Conservation (phyloP, 768 basidiomycete species). For the Thelephora ganbajun region DNA sequence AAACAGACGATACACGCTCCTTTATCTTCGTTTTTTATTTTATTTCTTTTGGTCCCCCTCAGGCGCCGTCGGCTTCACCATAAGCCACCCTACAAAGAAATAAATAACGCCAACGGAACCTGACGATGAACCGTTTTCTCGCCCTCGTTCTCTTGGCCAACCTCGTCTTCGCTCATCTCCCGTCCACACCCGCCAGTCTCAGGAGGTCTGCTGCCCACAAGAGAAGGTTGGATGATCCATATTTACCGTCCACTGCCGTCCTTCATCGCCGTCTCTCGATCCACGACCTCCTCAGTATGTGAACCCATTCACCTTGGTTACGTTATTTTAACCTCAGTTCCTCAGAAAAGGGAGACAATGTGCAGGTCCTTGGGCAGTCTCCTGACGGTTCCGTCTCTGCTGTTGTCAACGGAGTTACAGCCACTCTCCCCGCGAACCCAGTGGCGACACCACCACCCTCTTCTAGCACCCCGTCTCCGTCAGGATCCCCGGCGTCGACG, state of each 20-base stretch:
- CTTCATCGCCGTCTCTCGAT: neutral
- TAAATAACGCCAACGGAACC: too few relatives aligned
- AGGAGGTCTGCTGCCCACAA: neutral
- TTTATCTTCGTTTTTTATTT: too few relatives aligned
- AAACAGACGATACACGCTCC: too few relatives aligned
- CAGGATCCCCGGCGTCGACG: neutral
- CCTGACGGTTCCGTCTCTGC: neutral
- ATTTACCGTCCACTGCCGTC: neutral
- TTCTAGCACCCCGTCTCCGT: neutral
- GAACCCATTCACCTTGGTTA: neutral
- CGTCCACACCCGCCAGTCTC: neutral
- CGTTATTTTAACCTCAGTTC: neutral
- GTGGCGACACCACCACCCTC: neutral
- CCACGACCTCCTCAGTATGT: neutral
- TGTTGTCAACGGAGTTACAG: neutral
- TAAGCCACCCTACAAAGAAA: too few relatives aligned
- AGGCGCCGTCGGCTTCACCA: too few relatives aligned
- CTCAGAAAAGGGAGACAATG: neutral
- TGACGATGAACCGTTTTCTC: too few relatives aligned
- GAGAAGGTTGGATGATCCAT: neutral
- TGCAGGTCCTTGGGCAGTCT: neutral
- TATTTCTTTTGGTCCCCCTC: too few relatives aligned
- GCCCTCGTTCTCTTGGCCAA: too few relatives aligned
- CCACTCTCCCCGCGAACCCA: neutral
- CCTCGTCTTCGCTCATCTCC: too few relatives aligned